Percentiles rank a stretch among this genome's conserved stretches.
Evolutionary conservation across 1,139 yeast genomes (phyloP).

Genomic region (Protomyces gravidus): DNA sequence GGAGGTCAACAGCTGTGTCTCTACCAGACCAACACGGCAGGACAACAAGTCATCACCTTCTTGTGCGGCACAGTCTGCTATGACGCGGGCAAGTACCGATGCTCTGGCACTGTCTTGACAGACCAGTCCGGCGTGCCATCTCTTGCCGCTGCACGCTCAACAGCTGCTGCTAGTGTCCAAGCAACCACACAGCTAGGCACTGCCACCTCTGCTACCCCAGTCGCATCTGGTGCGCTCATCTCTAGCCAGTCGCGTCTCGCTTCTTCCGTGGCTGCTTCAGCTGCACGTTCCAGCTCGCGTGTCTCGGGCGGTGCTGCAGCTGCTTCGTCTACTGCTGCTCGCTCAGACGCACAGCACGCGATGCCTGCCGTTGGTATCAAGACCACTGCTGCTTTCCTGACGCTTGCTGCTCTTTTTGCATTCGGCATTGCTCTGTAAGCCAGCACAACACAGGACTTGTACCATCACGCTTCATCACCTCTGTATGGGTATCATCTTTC

Average conservation of each 20-base stretch:
- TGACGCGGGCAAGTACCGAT: slow-evolving; percentile 24
- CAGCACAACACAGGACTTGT: background rate
- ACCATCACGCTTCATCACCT: background rate
- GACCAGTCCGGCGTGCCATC: slow-evolving; percentile 15
- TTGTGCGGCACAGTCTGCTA: slow-evolving; percentile 22
- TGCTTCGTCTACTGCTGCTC: background rate
- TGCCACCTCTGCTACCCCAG: slow-evolving; percentile 16
- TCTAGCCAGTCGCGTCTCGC: slow-evolving; percentile 17
- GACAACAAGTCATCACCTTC: slow-evolving; percentile 14
- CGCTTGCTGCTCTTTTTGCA: background rate
- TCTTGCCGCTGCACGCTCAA: slow-evolving; percentile 1
- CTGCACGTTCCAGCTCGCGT: slow-evolving; percentile 5
- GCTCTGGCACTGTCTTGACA: slow-evolving; percentile 9
- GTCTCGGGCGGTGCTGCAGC: slow-evolving; percentile 1
- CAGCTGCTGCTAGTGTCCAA: background rate
- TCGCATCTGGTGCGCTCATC: slow-evolving; percentile 8
- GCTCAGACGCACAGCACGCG: background rate
- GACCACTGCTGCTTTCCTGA: background rate
- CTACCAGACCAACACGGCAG: slow-evolving; percentile 18
- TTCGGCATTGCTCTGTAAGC: background rate
- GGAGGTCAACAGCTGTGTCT: slow-evolving; percentile 12
- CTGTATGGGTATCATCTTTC: background rate
- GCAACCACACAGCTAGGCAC: slow-evolving; percentile 21
- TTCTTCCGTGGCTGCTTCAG: slow-evolving; percentile 6
- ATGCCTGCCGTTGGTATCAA: background rate